phyloP scores from a whole-genome alignment of 148 eudicot genomes.

The Rhododendron mucronatum region DNA sequence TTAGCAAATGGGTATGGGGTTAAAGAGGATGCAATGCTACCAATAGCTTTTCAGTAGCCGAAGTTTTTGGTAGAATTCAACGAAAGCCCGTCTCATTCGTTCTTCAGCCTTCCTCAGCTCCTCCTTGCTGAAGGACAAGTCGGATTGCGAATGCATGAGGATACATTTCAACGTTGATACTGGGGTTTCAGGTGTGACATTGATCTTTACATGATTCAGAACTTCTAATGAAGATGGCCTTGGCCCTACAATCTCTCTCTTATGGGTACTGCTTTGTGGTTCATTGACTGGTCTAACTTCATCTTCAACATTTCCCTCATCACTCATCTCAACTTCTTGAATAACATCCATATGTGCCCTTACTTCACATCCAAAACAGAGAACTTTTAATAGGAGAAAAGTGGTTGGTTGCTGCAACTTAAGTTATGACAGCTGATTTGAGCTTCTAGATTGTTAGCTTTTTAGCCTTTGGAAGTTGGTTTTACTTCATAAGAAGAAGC shows the following conservation, averaged over 20 bases:
- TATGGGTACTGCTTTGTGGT: not conserved
- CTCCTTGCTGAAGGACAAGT: slow-evolving; percentile 22
- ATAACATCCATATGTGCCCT: slow-evolving; percentile 16
- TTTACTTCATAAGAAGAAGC: not conserved
- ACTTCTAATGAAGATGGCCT: slow-evolving; percentile 18
- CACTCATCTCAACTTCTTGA: slow-evolving; percentile 25
- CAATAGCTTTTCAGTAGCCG: slow-evolving; percentile 33
- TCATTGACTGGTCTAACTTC: not conserved
- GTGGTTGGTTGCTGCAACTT: not conserved
- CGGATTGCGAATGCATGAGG: slow-evolving; percentile 7
- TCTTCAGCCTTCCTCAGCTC: slow-evolving; percentile 27
- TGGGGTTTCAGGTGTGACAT: slow-evolving; percentile 27
- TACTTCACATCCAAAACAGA: slow-evolving; percentile 10
- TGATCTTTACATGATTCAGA: slow-evolving; percentile 30
- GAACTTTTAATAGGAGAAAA: not conserved
- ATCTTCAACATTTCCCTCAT: not conserved
- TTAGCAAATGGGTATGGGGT: not conserved
- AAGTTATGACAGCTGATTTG: not conserved
- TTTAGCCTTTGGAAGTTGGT: not conserved
- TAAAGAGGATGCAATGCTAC: slow-evolving; percentile 10
- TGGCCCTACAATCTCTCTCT: not conserved
- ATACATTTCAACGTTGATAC: slow-evolving; percentile 27
- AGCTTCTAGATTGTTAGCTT: not conserved
- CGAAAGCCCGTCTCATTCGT: slow-evolving; percentile 22
- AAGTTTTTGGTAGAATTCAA: slow-evolving; percentile 33